A percentile compares a stretch with the other conserved stretches of the same genome.
Conservation (phyloP, 108 stramenopile genomes). For the Cyclotella atomus region DNA sequence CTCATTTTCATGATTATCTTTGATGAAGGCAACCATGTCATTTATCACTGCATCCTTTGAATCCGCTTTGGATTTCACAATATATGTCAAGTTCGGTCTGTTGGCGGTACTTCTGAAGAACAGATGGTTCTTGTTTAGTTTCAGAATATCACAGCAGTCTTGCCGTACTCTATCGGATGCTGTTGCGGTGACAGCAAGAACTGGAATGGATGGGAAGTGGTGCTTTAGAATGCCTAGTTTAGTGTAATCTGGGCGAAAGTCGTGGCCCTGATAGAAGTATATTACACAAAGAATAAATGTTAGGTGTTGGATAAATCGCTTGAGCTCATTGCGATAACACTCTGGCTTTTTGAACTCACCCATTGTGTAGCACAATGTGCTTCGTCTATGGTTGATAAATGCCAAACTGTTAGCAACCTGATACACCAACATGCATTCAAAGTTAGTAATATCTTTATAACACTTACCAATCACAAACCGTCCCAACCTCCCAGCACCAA, state of each 20-base stretch:
- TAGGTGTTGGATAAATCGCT: not conserved
- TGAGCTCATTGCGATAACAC: not conserved
- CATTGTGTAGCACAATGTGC: constrained; percentile 70
- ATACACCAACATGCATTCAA: not conserved
- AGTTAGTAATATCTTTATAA: not conserved
- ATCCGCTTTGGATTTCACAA: constrained; percentile 64
- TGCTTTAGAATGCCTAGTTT: constrained; percentile 88
- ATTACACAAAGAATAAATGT: not conserved
- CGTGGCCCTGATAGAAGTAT: constrained; percentile 31
- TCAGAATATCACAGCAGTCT: constrained; percentile 84
- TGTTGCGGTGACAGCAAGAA: constrained; percentile 86
- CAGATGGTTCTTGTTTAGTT: constrained; percentile 59
- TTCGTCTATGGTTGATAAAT: constrained; percentile 15
- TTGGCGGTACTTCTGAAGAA: constrained; percentile 87
- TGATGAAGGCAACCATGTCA: constrained; percentile 81
- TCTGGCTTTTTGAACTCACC: constrained; percentile 4
- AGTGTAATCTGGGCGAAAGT: constrained; percentile 94
- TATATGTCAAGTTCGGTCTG: constrained; percentile 91
- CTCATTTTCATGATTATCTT: constrained; percentile 49
- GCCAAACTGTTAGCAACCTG: not conserved
- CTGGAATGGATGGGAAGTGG: constrained; percentile 71
- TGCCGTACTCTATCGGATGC: constrained; percentile 88
- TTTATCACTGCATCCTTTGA: constrained; percentile 65
- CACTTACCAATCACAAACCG: constrained; percentile 94
- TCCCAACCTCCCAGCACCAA: constrained; percentile 68